These are phyloP conservation scores for Dipodascopsis uninucleata DNA, from an alignment of 805 yeast species.

Conservation along the genomic window DNA sequence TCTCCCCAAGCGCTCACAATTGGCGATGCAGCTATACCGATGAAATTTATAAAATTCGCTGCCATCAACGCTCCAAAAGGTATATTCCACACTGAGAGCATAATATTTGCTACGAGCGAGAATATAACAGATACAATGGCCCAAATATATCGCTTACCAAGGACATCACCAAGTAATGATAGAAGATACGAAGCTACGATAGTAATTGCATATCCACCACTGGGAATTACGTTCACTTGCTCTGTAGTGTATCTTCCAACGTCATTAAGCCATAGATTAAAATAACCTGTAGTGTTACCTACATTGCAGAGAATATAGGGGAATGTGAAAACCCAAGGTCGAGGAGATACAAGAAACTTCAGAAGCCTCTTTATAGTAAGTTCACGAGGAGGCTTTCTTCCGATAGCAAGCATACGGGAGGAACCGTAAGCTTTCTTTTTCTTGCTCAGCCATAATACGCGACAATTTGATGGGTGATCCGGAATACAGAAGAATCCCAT, in stretches of 20 bases:
- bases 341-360: constrained; percentile 14
- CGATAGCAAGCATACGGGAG: constrained; percentile 22
- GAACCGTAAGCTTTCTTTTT: constrained; percentile 15
- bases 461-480: constrained; percentile 20
- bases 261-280: constrained; percentile 35
- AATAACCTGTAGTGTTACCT: constrained; percentile 18
- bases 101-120: background rate
- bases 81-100: background rate
- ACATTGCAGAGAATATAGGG: constrained; percentile 18
- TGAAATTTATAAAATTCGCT: background rate
- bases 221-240: constrained; percentile 36
- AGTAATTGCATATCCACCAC: constrained; percentile 36
- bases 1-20: constrained; percentile 24
- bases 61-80: background rate
- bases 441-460: constrained; percentile 15
- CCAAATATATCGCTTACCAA: constrained; percentile 31
- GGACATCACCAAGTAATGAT: constrained; percentile 33
- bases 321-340: constrained; percentile 20
- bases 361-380: constrained; percentile 10
- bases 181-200: constrained; percentile 31
- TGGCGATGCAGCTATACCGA: background rate
- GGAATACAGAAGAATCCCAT: constrained; percentile 32
- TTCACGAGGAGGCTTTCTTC: constrained; percentile 21
- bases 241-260: constrained; percentile 31
- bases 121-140: constrained; percentile 5